Evolutionary conservation across 257 asterid species (phyloP), one percentile per base, ranked within the genome.

Genomic region (Ehretia macrophylla): DNA sequence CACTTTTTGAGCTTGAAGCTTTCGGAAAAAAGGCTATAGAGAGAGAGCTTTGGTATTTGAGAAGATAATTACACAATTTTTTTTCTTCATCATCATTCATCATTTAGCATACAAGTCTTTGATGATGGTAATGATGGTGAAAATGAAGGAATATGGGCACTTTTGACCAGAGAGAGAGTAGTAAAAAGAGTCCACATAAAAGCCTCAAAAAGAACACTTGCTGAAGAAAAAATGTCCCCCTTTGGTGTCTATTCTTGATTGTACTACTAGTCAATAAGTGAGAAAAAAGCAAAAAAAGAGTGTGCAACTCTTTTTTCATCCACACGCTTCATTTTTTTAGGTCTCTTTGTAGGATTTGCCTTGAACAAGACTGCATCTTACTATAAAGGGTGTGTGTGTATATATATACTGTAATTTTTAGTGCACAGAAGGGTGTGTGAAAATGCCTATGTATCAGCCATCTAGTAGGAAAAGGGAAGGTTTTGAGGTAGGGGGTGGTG

Each of bases 391-490:
- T 51, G 37, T 70, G 37, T 70, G 49, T 56, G 17, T 62, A 57
- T 59, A 10, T 47, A 20, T 14, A 18, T 35, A 42, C 32, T 32
- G 11, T 40, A 14, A 17, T 17, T 51, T 39, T 45, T 52, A 17
- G 13, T 48, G 48, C 23, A 46, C 27, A 23, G 45, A 51, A 64
- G 65, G 59, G 56, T 55, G 16, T 45, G 56, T 21, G 46, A 70
- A 75, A 63, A 72, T 73, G 79, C 82, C 83, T 53, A 71, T 82
- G 85, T 79, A 69, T 74, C 71, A 65, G 74, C 80, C 81, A 49
- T 75, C 77, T 59, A 52, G 75, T 53, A 59, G 79, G 58, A 69
- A 59, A 59, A 70, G 68, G 59, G 79, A 63, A 17, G 85, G 77
- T 23, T 45, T 68, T 60, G 77, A 69, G 14, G 82, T 72, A 39